Percentiles rank a stretch among this genome's conserved stretches.
phyloP scores from a whole-genome alignment of 306 rosid genomes.

The Dryas drummondii region DNA sequence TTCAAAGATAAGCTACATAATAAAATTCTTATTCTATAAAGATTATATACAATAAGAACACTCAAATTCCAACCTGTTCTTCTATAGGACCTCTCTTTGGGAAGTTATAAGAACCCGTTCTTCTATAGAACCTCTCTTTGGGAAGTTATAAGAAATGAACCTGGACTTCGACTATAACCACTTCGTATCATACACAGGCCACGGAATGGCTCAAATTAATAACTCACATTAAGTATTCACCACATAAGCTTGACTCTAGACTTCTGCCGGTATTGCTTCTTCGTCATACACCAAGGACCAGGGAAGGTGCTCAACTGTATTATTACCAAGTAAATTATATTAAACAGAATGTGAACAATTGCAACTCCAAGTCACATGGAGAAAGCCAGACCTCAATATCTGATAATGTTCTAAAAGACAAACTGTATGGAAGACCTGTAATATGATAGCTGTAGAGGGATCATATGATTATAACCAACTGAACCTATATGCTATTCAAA shows the following conservation, averaged over 20 bases:
- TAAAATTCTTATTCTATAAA: neutral
- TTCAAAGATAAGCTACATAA: neutral
- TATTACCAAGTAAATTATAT: constrained; percentile 8
- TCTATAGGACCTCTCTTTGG: neutral
- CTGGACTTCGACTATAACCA: neutral
- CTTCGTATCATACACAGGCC: neutral
- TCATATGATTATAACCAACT: neutral
- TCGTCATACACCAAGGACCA: constrained; percentile 70
- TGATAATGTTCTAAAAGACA: neutral
- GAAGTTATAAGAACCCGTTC: neutral
- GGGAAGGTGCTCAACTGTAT: constrained; percentile 86
- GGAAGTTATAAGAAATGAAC: neutral
- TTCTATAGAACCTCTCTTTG: neutral
- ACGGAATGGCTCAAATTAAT: neutral
- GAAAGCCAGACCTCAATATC: constrained; percentile 4
- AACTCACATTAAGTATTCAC: constrained; percentile 36
- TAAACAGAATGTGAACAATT: constrained; percentile 5
- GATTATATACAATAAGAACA: neutral
- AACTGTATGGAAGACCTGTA: neutral
- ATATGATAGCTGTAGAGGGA: neutral
- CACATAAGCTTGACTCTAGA: constrained; percentile 53
- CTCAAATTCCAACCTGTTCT: neutral
- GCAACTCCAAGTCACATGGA: neutral
- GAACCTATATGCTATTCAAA: too few relatives aligned
- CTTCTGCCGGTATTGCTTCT: constrained; percentile 63